These are phyloP conservation scores for Pythium plurisporium DNA, from an alignment of 352 stramenopile species.

Conservation along the genomic window DNA sequence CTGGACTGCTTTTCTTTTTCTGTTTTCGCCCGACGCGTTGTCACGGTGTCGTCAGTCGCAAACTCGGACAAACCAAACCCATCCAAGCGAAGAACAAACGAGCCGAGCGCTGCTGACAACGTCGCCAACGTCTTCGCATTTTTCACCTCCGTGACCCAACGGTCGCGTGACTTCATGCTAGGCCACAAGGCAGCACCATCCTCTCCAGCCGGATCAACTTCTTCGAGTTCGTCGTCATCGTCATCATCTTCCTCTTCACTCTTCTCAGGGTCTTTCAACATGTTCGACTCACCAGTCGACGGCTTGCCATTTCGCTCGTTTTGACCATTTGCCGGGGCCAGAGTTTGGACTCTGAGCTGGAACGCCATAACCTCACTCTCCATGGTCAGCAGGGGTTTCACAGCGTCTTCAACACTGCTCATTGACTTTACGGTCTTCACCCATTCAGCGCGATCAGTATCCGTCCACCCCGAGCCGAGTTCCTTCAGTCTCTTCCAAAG, in stretches of 20 bases:
- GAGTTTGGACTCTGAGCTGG: conserved; percentile 32
- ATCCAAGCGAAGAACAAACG: conserved; percentile 68
- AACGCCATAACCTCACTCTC: conserved; percentile 64
- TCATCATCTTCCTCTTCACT: conserved; percentile 62
- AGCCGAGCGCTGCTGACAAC: conserved; percentile 50
- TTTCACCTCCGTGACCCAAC: conserved; percentile 67
- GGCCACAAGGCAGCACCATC: conserved; percentile 67
- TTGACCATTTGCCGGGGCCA: conserved; percentile 7
- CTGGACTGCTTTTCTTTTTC: conserved; percentile 68
- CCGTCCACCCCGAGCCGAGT: conserved; percentile 55
- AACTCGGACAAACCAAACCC: conserved; percentile 56
- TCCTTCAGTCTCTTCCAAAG: conserved; percentile 58
- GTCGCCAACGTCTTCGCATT: conserved; percentile 45
- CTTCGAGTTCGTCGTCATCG: conserved; percentile 73
- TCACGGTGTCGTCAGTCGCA: conserved; percentile 38
- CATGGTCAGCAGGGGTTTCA: conserved; percentile 40
- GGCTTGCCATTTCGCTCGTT: conserved; percentile 14
- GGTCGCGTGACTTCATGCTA: conserved; percentile 56
- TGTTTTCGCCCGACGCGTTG: conserved; percentile 48
- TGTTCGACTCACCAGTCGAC: conserved; percentile 2
- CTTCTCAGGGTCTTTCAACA: conserved; percentile 46
- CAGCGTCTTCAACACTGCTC: conserved; percentile 33
- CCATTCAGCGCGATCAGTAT: conserved; percentile 45
- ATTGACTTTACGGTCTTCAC: conserved; percentile 37
- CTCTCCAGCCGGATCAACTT: conserved; percentile 48